These are phyloP conservation scores for Fraxinus baroniana DNA, from an alignment of 305 asterid species.

Conservation along the genomic window DNA sequence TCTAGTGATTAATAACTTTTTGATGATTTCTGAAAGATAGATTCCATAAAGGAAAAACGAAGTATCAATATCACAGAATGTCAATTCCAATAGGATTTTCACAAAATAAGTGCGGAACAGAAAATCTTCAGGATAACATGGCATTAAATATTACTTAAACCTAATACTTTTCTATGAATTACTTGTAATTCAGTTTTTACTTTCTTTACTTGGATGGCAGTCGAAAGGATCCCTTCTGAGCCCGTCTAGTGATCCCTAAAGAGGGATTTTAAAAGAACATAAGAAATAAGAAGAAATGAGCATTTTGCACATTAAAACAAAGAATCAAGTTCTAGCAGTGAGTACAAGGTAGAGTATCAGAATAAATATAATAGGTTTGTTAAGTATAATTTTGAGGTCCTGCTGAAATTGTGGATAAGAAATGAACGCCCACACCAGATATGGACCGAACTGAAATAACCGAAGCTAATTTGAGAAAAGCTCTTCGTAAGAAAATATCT, in stretches of 20 bases:
- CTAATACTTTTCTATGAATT: not conserved
- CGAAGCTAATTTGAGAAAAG: too few species aligned
- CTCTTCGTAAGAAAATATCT: too few species aligned
- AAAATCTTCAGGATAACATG: not conserved
- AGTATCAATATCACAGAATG: not conserved
- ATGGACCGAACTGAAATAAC: too few species aligned
- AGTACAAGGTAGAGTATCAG: not conserved
- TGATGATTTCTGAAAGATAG: not conserved
- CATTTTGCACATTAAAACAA: not conserved
- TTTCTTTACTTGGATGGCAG: not conserved
- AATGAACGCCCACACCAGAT: too few species aligned
- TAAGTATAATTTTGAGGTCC: not conserved
- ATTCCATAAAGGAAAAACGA: not conserved
- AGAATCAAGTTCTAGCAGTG: not conserved
- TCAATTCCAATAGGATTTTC: not conserved
- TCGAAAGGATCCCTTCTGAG: not conserved
- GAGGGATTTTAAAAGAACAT: not conserved
- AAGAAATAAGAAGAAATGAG: not conserved
- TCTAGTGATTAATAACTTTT: not conserved
- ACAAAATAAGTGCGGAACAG: not conserved
- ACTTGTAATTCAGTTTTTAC: not conserved
- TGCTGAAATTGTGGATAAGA: not conserved
- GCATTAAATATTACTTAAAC: not conserved
- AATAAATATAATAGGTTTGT: not conserved
- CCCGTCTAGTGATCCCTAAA: not conserved